Evolutionary conservation across 1,284 basidiomycete genomes (phyloP).

Genomic region (Meripilus lineatus): DNA sequence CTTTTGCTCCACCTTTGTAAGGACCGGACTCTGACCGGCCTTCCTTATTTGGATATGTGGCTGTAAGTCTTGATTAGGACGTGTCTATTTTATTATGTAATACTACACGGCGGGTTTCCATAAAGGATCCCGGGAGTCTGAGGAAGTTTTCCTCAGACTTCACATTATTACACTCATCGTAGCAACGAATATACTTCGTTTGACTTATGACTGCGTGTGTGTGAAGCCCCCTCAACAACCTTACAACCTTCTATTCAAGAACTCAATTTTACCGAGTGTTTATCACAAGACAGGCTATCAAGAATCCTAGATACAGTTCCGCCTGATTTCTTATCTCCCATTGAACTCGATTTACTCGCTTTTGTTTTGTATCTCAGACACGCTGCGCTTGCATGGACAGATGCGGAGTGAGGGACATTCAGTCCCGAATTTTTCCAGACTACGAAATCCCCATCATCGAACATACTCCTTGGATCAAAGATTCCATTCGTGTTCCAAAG

Average conservation of each 20-base stretch:
- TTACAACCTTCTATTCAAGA: not conserved
- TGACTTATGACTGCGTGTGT: too few species aligned
- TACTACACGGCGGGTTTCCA: too few species aligned
- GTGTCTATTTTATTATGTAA: too few species aligned
- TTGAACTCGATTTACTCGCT: conserved; percentile 22
- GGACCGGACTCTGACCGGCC: too few species aligned
- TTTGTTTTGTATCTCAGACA: conserved; percentile 18
- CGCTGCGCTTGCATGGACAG: conserved; percentile 23
- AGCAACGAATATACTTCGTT: too few species aligned
- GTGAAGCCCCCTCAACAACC: conserved; percentile 13
- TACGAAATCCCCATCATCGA: conserved; percentile 30
- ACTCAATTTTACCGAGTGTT: conserved; percentile 1
- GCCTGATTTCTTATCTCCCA: conserved; percentile 10
- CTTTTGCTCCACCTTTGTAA: conserved; percentile 10
- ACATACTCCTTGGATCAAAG: conserved; percentile 27
- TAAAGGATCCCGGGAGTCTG: too few species aligned
- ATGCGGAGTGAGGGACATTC: conserved; percentile 27
- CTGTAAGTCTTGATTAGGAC: too few species aligned
- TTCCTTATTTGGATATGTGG: too few species aligned
- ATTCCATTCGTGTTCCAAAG: conserved; percentile 23
- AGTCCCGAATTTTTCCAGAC: conserved; percentile 27
- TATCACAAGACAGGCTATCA: conserved; percentile 7
- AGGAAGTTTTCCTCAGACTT: too few species aligned
- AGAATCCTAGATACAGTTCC: conserved; percentile 8
- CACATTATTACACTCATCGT: too few species aligned